phyloP scores from a whole-genome alignment of 2,329 filamentous ascomycete species.

The Apiospora hydei region DNA sequence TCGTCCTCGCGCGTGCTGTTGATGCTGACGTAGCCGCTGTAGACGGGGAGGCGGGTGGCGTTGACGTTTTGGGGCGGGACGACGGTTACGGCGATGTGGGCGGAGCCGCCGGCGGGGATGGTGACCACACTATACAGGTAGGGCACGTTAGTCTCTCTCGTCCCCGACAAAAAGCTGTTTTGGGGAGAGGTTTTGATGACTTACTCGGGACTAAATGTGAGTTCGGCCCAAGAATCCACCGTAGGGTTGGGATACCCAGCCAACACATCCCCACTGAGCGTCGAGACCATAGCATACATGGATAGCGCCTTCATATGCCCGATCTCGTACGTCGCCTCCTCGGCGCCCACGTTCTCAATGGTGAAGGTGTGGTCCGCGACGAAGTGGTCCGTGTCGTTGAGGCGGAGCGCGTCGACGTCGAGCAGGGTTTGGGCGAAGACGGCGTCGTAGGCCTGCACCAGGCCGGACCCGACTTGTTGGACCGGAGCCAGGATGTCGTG shows the following conservation, averaged over 20 bases:
- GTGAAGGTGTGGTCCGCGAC: conserved; percentile 41
- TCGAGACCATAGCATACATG: conserved; percentile 40
- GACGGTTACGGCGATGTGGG: conserved; percentile 39
- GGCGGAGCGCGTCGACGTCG: conserved; percentile 45
- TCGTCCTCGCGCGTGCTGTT: conserved; percentile 43
- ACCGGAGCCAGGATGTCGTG: conserved; percentile 39
- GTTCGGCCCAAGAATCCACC: conserved; percentile 27
- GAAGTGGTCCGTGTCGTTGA: conserved; percentile 52
- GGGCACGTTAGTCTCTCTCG: neutral
- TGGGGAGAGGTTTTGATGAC: neutral
- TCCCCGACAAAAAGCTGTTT: neutral
- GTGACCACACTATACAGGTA: conserved; percentile 32
- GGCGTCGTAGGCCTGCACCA: conserved; percentile 47
- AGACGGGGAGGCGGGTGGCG: conserved; percentile 46
- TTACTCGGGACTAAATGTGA: conserved; percentile 27
- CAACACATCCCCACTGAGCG: neutral
- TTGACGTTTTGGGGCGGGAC: conserved; percentile 40
- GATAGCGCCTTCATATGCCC: conserved; percentile 40
- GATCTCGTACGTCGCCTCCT: conserved; percentile 44
- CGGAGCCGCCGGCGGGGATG: conserved; percentile 37
- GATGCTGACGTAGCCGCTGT: conserved; percentile 48
- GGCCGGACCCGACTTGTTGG: conserved; percentile 49
- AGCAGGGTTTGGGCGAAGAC: conserved; percentile 44
- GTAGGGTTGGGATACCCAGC: conserved; percentile 26
- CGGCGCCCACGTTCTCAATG: conserved; percentile 45